Evolutionary conservation across 116 monocot species (phyloP), one percentile per base, ranked within the genome.

Genomic region (Trichopus zeylanicus): DNA sequence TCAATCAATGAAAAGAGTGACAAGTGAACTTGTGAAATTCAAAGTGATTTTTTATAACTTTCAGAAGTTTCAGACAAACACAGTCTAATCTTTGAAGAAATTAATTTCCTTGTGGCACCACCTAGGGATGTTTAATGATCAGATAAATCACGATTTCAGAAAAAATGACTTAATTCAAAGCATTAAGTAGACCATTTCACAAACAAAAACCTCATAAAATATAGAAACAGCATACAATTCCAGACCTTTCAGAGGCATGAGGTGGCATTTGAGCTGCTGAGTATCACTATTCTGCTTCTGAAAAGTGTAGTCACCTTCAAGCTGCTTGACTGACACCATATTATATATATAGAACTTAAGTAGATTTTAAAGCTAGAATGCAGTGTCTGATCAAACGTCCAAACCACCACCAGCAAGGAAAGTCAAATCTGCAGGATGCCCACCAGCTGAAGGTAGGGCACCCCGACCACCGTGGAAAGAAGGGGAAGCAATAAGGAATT

Each of bases 391-490:
- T 81, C 69, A 81, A 66, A 51, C 62, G 61, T 84, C 73, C 55
- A 57, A 52, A 66, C 73, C 89, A 24, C 89, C 89, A 42, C 89
- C 89, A 15, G 84, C 89, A 78, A 89, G 84, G 56, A 55, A 84
- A 9, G 89, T 89, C 48, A 89, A 68, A 65, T 89, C 89, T 22
- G 89, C 73, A 60, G 89, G 89, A 89, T 89, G 89, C 65, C 89
- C 89, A 61, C 89, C 89, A 46, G 89, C 89, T 51, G 89, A 84
- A 33, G 89, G 89, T 60, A 89, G 89, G 70, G 89, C 84, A 69
- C 89, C 89, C 47, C 89, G 77, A 59, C 89, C 84, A 64, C 89
- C 89, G 81, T 89, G 89, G 65, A 89, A 89, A 70, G 89, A 78
- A 78, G 89, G 89, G 76, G 89, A 81, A 3, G 81, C 74, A 66